Conservation (phyloP, 805 yeast species). For the Candida awuae region DNA sequence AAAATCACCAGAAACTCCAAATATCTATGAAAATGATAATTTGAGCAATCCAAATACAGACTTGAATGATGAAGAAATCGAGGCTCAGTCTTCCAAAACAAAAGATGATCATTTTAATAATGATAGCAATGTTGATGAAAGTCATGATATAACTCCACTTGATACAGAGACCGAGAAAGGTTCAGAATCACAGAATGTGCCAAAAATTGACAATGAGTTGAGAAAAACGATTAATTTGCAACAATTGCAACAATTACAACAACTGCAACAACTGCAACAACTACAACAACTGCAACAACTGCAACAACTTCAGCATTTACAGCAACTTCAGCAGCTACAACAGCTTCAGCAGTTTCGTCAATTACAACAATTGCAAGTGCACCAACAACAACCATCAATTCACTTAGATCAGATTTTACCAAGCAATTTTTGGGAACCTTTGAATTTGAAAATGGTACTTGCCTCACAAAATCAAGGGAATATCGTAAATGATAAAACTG, state of each 20-base stretch:
- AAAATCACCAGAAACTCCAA: no score
- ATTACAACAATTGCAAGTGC: conserved; percentile 10
- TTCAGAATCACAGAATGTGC: neutral
- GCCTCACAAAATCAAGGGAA: no score
- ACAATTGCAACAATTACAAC: conserved; percentile 14
- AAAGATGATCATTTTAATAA: no score
- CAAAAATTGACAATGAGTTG: neutral
- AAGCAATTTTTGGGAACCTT: conserved; percentile 4
- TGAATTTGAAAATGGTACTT: no score
- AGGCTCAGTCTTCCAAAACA: no score
- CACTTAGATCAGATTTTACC: conserved; percentile 1
- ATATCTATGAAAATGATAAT: no score
- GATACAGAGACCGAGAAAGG: neutral
- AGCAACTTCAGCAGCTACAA: conserved; percentile 5
- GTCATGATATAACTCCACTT: no score
- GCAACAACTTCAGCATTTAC: conserved; percentile 3
- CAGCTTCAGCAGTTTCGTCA: conserved; percentile 6
- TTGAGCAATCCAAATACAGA: no score
- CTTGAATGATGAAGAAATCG: no score
- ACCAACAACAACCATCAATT: conserved; percentile 8
- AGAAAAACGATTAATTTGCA: conserved; percentile 8
- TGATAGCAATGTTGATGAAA: no score
- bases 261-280: conserved; percentile 13
- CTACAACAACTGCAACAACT: neutral
- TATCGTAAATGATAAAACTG: no score